Evolutionary conservation across 345 rosid genomes (phyloP).

Genomic region (Eucalyptus pauciflora): DNA sequence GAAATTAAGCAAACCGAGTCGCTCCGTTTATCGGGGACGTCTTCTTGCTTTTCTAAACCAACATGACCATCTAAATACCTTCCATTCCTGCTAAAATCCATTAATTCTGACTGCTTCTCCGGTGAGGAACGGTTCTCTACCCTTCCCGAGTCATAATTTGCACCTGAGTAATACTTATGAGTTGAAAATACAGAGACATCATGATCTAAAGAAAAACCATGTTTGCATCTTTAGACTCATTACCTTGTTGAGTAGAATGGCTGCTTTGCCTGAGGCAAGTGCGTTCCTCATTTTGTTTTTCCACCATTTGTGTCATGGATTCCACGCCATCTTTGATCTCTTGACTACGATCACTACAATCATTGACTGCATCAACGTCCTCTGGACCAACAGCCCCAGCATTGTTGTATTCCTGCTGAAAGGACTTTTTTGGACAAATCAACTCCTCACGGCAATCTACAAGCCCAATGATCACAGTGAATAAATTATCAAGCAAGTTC

Average conservation of each 20-base stretch:
- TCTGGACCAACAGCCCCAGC: background rate
- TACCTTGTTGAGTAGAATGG: background rate
- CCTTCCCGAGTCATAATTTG: constrained; percentile 10
- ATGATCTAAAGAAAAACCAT: background rate
- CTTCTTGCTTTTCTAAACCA: constrained; percentile 10
- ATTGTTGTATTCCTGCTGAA: background rate
- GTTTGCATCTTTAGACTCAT: background rate
- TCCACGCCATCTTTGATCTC: background rate
- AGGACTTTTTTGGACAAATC: background rate
- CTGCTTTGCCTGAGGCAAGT: background rate
- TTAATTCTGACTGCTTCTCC: constrained; percentile 9
- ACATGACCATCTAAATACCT: constrained; percentile 1
- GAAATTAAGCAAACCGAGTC: background rate
- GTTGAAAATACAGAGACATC: background rate
- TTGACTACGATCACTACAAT: background rate
- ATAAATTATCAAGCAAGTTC: background rate
- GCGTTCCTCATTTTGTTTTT: background rate
- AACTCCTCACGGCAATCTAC: constrained; percentile 8
- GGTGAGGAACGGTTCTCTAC: background rate
- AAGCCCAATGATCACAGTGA: background rate
- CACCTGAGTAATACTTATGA: background rate
- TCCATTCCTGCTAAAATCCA: background rate
- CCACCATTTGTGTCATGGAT: background rate
- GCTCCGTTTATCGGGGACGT: constrained; percentile 6
- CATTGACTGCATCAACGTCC: background rate